Percentiles rank a stretch among this genome's conserved stretches.
Evolutionary conservation across 2,329 filamentous ascomycete species (phyloP).

Genomic region (Bimuria novae-zelandiae): DNA sequence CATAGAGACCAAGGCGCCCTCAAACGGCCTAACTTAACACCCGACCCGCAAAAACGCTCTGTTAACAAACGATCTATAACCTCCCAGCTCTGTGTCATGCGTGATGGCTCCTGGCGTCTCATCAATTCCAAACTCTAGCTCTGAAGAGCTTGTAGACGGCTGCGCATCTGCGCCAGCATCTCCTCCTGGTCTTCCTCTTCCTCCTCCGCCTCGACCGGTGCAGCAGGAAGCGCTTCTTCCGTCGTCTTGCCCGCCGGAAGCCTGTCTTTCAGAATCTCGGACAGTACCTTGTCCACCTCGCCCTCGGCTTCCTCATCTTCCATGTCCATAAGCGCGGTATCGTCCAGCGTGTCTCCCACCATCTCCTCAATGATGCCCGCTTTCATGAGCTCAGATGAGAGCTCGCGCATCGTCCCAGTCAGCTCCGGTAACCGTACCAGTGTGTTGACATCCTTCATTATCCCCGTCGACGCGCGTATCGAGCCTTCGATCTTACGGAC

Average conservation of each 20-base stretch:
- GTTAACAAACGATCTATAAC: background rate
- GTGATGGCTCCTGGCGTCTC: no score
- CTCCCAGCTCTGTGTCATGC: background rate
- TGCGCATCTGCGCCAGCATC: conserved; percentile 92
- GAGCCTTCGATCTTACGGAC: conserved; percentile 95
- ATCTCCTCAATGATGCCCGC: conserved; percentile 98
- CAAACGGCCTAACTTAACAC: no score
- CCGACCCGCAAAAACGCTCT: no score
- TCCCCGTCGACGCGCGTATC: conserved; percentile 81
- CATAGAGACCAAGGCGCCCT: background rate
- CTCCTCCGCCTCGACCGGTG: conserved; percentile 64
- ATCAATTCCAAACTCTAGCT: conserved; percentile 53
- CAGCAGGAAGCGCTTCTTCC: conserved; percentile 57
- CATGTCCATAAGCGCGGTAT: conserved; percentile 66
- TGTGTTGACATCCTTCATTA: conserved; percentile 96
- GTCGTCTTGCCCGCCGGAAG: conserved; percentile 68
- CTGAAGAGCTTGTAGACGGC: conserved; percentile 85
- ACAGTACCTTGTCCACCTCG: conserved; percentile 91
- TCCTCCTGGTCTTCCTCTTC: conserved; percentile 87
- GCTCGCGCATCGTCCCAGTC: conserved; percentile 84
- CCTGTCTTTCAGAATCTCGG: conserved; percentile 85
- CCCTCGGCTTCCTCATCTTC: conserved; percentile 71
- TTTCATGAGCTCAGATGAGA: conserved; percentile 86
- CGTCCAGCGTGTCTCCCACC: conserved; percentile 83
- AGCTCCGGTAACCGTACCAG: conserved; percentile 84